Percentiles rank a stretch among this genome's conserved stretches.
phyloP scores from a whole-genome alignment of 2,329 filamentous ascomycete species.

The Claviceps fusiformis region DNA sequence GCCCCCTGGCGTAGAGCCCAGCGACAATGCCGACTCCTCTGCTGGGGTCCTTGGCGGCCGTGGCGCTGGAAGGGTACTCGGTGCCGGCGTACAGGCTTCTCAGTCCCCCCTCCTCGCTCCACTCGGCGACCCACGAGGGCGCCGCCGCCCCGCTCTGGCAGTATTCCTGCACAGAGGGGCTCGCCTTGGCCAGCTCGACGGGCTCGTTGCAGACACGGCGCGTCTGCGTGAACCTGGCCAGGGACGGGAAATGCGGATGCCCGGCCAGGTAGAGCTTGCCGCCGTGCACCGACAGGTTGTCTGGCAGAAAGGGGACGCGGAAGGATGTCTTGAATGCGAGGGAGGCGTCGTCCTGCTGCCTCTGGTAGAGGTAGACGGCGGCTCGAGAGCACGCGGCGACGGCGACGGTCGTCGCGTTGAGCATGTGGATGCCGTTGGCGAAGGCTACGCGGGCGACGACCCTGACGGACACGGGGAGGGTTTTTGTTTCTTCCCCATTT shows the following conservation, averaged over 20 bases:
- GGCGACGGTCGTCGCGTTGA: constrained; percentile 24
- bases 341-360: constrained; percentile 5
- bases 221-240: constrained; percentile 18
- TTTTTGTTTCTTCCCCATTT: not conserved
- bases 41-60: constrained; percentile 16
- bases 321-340: constrained; percentile 3
- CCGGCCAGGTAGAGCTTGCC: constrained; percentile 25
- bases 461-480: constrained; percentile 7
- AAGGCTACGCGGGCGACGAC: constrained; percentile 23
- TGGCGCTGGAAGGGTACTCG: constrained; percentile 22
- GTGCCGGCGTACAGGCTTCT: constrained; percentile 20
- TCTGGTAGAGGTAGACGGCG: constrained; percentile 18
- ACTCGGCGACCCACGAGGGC: constrained; percentile 20
- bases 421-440: constrained; percentile 27
- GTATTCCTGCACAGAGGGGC: constrained; percentile 1
- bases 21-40: constrained; percentile 21
- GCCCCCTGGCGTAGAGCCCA: constrained; percentile 24
- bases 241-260: constrained; percentile 22
- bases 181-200: constrained; percentile 12
- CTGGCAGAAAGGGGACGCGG: constrained; percentile 22
- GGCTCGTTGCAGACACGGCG: constrained; percentile 23
- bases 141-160: constrained; percentile 5
- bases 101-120: constrained; percentile 20
- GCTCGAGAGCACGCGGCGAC: constrained; percentile 21
- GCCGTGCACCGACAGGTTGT: constrained; percentile 23